Evolutionary conservation across 495 filamentous ascomycete genomes (phyloP).

Genomic region (Neohortaea acidophila): DNA sequence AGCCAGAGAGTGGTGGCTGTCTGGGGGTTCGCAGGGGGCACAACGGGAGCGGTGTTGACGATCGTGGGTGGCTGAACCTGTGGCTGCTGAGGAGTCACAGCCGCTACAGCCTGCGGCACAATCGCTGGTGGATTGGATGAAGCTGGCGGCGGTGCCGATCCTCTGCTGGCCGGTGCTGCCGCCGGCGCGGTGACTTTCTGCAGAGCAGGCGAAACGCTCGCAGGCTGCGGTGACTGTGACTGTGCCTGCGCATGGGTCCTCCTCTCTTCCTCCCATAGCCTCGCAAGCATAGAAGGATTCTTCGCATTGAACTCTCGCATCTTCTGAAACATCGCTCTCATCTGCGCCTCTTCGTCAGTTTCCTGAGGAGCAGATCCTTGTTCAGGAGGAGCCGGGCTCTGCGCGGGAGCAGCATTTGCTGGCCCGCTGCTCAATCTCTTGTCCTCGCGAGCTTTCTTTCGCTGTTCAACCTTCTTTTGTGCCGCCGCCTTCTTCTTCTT

Average conservation of each 20-base stretch:
- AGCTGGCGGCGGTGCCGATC: no score
- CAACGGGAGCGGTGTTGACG: no score
- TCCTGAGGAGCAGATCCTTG: no score
- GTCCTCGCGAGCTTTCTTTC: constrained; percentile 12
- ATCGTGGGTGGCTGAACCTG: no score
- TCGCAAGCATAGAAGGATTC: constrained; percentile 25
- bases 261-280: constrained; percentile 29
- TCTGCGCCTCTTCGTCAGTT: constrained; percentile 16
- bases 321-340: constrained; percentile 27
- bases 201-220: no score
- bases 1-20: constrained; percentile 25
- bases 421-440: constrained; percentile 13
- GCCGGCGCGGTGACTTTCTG: background rate
- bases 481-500: constrained; percentile 11
- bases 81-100: no score
- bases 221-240: no score
- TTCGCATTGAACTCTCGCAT: constrained; percentile 28
- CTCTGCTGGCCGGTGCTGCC: background rate
- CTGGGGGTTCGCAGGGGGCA: background rate
- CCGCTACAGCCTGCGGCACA: no score
- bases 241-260: constrained; percentile 8
- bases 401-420: no score
- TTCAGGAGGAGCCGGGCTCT: no score
- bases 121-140: no score
- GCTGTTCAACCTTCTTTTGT: constrained; percentile 9